A percentile compares a stretch with the other conserved stretches of the same genome.
These are phyloP conservation scores for Fusarium sp. DNA, from an alignment of 2,329 filamentous ascomycete species.

Conservation along the genomic window DNA sequence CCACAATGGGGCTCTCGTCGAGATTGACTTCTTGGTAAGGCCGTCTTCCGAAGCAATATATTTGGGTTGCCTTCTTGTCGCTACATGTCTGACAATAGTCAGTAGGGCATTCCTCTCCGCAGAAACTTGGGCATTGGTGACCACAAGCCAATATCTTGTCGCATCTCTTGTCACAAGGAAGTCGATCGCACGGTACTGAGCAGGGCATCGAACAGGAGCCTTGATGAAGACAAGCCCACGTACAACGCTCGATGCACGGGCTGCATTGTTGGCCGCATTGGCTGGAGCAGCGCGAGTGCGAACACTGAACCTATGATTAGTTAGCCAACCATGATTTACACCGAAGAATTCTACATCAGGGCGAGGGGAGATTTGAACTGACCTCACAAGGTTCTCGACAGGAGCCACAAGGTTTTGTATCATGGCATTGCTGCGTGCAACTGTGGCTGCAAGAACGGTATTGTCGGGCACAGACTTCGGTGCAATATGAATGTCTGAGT, in stretches of 20 bases:
- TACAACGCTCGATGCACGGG: constrained; percentile 68
- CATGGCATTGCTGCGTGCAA: constrained; percentile 54
- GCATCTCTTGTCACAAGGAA: constrained; percentile 75
- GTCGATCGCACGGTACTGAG: constrained; percentile 72
- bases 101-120: constrained; percentile 71
- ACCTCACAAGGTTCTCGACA: constrained; percentile 70
- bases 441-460: constrained; percentile 69
- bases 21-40: constrained; percentile 67
- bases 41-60: no score
- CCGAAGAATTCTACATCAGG: no score
- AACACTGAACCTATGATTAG: no score
- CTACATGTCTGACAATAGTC: constrained; percentile 69
- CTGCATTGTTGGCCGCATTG: no score
- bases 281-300: no score
- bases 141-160: constrained; percentile 64
- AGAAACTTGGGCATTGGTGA: constrained; percentile 72
- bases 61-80: no score
- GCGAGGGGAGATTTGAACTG: no score
- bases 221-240: constrained; percentile 67
- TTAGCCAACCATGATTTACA: no score
- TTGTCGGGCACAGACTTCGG: constrained; percentile 59
- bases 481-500: no score
- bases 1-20: constrained; percentile 68
- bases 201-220: constrained; percentile 66
- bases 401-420: constrained; percentile 51